Percentiles rank a stretch among this genome's conserved stretches.
Evolutionary conservation across 371 early-diverging fungal species (phyloP).

Genomic region (Mortierella sp.): DNA sequence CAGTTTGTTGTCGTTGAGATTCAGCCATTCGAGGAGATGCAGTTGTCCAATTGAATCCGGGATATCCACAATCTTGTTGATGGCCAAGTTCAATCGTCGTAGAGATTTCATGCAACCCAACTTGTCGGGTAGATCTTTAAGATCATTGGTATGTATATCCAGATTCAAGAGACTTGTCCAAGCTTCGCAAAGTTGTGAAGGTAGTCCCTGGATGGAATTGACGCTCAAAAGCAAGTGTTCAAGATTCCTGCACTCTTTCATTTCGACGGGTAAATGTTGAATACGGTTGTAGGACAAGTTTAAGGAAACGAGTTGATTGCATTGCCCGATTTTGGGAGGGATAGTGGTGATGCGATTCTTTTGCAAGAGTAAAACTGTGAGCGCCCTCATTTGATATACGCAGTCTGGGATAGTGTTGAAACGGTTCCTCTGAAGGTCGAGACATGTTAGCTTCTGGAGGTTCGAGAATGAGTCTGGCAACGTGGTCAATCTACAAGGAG

Average conservation of each 20-base stretch:
- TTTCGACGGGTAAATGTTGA: conserved; percentile 60
- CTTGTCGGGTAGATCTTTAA: conserved; percentile 57
- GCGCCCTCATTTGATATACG: conserved; percentile 52
- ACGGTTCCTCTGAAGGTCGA: conserved; percentile 74
- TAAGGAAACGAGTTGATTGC: conserved; percentile 57
- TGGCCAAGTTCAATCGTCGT: conserved; percentile 72
- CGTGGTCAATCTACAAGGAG: conserved; percentile 35
- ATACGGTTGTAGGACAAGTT: conserved; percentile 64
- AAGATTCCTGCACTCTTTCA: conserved; percentile 62
- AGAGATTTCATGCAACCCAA: conserved; percentile 59
- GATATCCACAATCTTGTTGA: conserved; percentile 67
- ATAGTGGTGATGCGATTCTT: conserved; percentile 60
- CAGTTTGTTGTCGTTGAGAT: conserved; percentile 77
- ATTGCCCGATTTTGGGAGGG: conserved; percentile 49
- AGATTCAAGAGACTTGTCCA: conserved; percentile 68
- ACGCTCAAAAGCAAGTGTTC: conserved; percentile 71
- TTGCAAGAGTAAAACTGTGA: conserved; percentile 61
- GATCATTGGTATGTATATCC: conserved; percentile 74
- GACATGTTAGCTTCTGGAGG: conserved; percentile 67
- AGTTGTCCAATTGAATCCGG: conserved; percentile 70
- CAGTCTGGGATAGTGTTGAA: conserved; percentile 68
- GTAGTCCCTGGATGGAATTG: conserved; percentile 63
- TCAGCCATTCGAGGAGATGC: conserved; percentile 75
- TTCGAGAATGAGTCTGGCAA: conserved; percentile 68
- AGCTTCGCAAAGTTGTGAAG: conserved; percentile 61